These are phyloP conservation scores for Bryoglossum gracile DNA, from an alignment of 495 filamentous ascomycete genomes.

Conservation along the genomic window DNA sequence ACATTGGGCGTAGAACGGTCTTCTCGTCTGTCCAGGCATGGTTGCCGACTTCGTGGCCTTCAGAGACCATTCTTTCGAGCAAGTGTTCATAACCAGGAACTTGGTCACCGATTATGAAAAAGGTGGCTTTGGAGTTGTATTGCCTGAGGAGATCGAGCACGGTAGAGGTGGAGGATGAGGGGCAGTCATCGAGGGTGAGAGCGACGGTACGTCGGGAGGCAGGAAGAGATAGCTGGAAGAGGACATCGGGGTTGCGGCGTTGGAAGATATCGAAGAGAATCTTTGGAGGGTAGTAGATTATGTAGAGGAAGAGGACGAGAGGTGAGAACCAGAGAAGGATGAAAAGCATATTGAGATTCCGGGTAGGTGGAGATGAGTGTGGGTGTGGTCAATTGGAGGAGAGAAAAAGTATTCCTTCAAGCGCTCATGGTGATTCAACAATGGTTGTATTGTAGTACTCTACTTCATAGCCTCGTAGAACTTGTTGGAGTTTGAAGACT, in stretches of 20 bases:
- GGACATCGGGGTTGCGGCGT: conserved; percentile 63
- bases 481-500: too few relatives aligned
- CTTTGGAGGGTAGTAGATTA: conserved; percentile 66
- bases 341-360: conserved; percentile 35
- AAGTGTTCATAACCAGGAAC: conserved; percentile 29
- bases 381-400: too few relatives aligned
- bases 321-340: conserved; percentile 39
- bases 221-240: conserved; percentile 55
- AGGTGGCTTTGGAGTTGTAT: conserved; percentile 57
- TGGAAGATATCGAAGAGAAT: conserved; percentile 60
- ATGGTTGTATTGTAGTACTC: too few relatives aligned
- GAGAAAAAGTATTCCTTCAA: too few relatives aligned
- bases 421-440: too few relatives aligned
- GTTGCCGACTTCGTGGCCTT: conserved; percentile 46
- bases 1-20: conserved; percentile 38
- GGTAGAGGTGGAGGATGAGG: conserved; percentile 60
- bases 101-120: conserved; percentile 75
- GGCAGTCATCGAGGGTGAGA: conserved; percentile 79
- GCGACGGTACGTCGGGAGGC: conserved; percentile 56
- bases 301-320: conserved; percentile 40
- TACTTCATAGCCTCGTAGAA: too few relatives aligned
- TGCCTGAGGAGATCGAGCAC: conserved; percentile 57
- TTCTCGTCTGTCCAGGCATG: conserved; percentile 83
- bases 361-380: background rate
- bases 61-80: conserved; percentile 15